Percentiles rank a stretch among this genome's conserved stretches.
Evolutionary conservation across 768 basidiomycete species (phyloP).

Genomic region (Boletus tylopilopsis): DNA sequence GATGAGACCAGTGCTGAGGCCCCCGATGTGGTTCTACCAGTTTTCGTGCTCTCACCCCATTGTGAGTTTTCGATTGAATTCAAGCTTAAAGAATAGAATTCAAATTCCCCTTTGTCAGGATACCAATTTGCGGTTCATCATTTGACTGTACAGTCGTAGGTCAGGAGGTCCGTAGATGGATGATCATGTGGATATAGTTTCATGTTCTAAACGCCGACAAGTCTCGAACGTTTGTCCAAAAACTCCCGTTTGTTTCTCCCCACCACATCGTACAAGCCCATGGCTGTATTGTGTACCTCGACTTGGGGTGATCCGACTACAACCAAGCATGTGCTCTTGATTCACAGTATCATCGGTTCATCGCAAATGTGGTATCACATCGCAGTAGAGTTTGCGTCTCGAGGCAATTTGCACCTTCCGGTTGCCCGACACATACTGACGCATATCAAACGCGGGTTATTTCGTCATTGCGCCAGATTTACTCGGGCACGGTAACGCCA

Average conservation of each 20-base stretch:
- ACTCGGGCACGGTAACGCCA: constrained; percentile 18
- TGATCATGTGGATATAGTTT: constrained; percentile 9
- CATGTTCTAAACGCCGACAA: constrained; percentile 18
- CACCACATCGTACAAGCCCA: not conserved
- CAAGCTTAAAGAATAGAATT: not conserved
- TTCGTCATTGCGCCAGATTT: constrained; percentile 23
- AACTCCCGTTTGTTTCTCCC: too few relatives aligned
- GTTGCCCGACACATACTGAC: not conserved
- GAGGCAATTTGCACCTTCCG: constrained; percentile 5
- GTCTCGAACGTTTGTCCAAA: too few relatives aligned
- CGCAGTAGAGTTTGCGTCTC: constrained; percentile 10
- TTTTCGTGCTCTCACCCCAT: constrained; percentile 43
- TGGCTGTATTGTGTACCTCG: constrained; percentile 3
- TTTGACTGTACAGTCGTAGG: constrained; percentile 11
- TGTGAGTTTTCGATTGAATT: constrained; percentile 27
- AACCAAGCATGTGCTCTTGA: constrained; percentile 13
- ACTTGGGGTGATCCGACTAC: constrained; percentile 20
- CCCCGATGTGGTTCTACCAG: constrained; percentile 18
- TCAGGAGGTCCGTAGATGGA: not conserved
- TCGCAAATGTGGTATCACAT: constrained; percentile 17
- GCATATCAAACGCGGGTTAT: constrained; percentile 14
- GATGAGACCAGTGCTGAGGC: not conserved
- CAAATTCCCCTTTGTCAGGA: constrained; percentile 18
- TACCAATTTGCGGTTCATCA: constrained; percentile 28
- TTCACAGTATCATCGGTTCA: constrained; percentile 18